Evolutionary conservation across 352 stramenopile genomes (phyloP).

Genomic region (Phytophthora crassamura): DNA sequence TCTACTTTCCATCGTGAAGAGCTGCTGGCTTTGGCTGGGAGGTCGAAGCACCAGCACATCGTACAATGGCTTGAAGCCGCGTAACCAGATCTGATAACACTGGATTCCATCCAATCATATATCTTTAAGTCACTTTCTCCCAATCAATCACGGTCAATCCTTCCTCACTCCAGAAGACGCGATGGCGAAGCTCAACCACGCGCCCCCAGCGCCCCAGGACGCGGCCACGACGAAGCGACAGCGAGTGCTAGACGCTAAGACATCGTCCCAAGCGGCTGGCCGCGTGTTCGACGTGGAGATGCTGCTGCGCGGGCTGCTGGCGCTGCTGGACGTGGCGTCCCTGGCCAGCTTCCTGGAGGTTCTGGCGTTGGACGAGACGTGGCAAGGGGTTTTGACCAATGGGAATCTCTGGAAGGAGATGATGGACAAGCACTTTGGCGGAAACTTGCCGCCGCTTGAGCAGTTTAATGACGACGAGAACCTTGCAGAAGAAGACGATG

Average conservation of each 20-base stretch:
- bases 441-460: constrained; percentile 26
- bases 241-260: not conserved
- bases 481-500: constrained; percentile 25
- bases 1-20: too few relatives aligned
- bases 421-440: constrained; percentile 29
- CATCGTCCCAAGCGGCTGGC: not conserved
- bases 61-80: too few relatives aligned
- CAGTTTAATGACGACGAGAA: constrained; percentile 33
- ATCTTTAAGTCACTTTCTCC: not conserved
- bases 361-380: constrained; percentile 30
- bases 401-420: constrained; percentile 37
- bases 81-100: too few relatives aligned
- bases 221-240: constrained; percentile 25
- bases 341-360: constrained; percentile 41
- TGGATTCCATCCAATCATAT: not conserved
- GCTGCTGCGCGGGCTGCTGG: constrained; percentile 35
- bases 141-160: too few relatives aligned
- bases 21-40: too few relatives aligned
- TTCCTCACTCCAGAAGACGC: constrained; percentile 23
- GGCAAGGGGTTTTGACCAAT: constrained; percentile 29
- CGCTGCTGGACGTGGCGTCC: constrained; percentile 36
- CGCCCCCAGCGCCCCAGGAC: not conserved
- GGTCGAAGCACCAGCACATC: too few relatives aligned
- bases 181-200: constrained; percentile 26
- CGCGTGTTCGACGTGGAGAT: constrained; percentile 45